Conservation (phyloP, 192 early-diverging fungal genomes). For the Coemansia sp. region DNA sequence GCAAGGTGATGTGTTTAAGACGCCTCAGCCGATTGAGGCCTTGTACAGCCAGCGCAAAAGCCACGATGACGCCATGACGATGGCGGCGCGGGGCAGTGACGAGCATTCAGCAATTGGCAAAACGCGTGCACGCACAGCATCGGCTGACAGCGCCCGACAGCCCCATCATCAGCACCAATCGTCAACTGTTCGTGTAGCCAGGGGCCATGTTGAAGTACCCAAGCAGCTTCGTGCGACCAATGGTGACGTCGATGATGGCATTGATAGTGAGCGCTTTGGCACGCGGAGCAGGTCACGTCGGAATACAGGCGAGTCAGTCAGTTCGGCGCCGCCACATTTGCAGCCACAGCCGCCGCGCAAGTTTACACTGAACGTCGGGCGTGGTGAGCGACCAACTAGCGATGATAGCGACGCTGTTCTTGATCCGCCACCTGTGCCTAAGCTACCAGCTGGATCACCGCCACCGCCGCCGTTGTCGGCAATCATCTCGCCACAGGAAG, state of each 20-base stretch:
- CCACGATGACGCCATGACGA: slow-evolving; percentile 26
- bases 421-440: slow-evolving; percentile 35
- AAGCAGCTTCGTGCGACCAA: slow-evolving; percentile 24
- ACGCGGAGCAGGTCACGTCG: slow-evolving; percentile 20
- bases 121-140: slow-evolving; percentile 17
- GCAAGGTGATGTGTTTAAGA: slow-evolving; percentile 9
- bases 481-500: slow-evolving; percentile 5
- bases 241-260: not conserved
- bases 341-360: slow-evolving; percentile 20
- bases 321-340: slow-evolving; percentile 8
- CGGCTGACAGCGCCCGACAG: slow-evolving; percentile 10
- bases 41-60: slow-evolving; percentile 27
- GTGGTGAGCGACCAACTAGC: slow-evolving; percentile 9
- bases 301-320: slow-evolving; percentile 19
- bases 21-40: not conserved
- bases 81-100: not conserved
- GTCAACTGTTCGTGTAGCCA: slow-evolving; percentile 23
- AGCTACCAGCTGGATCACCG: slow-evolving; percentile 36
- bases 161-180: slow-evolving; percentile 9
- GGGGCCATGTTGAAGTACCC: slow-evolving; percentile 27
- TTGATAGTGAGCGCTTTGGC: slow-evolving; percentile 3
- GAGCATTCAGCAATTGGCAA: not conserved
- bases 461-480: slow-evolving; percentile 8
- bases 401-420: slow-evolving; percentile 13
- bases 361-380: slow-evolving; percentile 11